Conservation (phyloP, 441 rosid genomes). For the Jatropha multifida region DNA sequence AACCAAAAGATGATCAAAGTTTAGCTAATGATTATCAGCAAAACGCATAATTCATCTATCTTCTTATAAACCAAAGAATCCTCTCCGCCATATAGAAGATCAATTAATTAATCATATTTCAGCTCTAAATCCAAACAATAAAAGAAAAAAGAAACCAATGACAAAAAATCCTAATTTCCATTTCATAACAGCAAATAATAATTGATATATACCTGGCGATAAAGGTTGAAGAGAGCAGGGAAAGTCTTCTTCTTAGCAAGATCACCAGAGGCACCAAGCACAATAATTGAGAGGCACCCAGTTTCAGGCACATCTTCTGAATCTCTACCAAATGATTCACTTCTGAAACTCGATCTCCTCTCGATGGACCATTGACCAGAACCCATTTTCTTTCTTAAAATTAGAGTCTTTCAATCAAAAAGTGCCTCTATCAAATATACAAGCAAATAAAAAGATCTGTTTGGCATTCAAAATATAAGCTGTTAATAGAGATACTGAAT, state of each 20-base stretch:
- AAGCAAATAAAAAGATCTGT: background rate
- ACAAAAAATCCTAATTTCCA: background rate
- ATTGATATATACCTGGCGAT: conserved; percentile 59
- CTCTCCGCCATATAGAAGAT: background rate
- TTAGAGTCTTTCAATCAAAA: background rate
- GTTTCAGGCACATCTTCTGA: conserved; percentile 50
- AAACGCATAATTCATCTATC: background rate
- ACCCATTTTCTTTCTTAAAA: conserved; percentile 40
- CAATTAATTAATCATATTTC: background rate
- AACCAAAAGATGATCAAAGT: conserved; percentile 12
- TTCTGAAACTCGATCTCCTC: conserved; percentile 56
- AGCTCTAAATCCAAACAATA: background rate
- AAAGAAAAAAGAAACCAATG: background rate
- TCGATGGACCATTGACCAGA: conserved; percentile 61
- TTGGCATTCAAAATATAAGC: background rate
- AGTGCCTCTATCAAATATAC: background rate
- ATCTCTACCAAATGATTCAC: conserved; percentile 49
- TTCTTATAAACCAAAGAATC: background rate
- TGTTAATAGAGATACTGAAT: background rate
- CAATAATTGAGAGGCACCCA: conserved; percentile 85
- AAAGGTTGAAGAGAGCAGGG: conserved; percentile 92
- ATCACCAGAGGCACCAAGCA: conserved; percentile 99
- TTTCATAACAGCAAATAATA: background rate
- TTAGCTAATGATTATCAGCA: conserved; percentile 1
- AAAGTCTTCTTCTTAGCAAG: conserved; percentile 99